phyloP scores from a whole-genome alignment of 371 early-diverging fungal genomes.

The Rhizopus stolonifer region DNA sequence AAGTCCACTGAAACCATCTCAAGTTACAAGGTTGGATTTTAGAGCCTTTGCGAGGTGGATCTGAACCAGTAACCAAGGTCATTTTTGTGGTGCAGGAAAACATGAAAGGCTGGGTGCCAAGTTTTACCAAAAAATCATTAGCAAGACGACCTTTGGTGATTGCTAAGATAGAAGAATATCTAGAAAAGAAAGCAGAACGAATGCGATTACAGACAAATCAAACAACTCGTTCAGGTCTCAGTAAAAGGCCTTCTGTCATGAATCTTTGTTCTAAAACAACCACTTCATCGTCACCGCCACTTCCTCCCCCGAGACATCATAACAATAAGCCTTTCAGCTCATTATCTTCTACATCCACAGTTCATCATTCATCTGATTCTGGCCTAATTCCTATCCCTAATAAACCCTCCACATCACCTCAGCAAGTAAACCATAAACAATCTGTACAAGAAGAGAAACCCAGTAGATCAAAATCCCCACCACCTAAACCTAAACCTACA shows the following conservation, averaged over 20 bases:
- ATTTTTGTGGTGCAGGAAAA: constrained; percentile 56
- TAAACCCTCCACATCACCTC: too few relatives aligned
- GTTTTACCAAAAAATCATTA: constrained; percentile 64
- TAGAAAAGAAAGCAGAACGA: constrained; percentile 61
- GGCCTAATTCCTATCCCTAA: too few relatives aligned
- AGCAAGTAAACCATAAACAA: too few relatives aligned
- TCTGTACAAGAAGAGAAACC: too few relatives aligned
- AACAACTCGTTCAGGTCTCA: constrained; percentile 12
- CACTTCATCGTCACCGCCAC: background rate
- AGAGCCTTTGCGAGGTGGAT: constrained; percentile 51
- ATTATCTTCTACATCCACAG: too few relatives aligned
- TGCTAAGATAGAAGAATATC: constrained; percentile 61
- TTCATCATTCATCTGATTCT: too few relatives aligned
- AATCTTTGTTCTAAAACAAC: background rate
- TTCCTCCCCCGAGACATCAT: background rate
- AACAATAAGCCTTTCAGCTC: too few relatives aligned
- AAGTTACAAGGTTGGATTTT: constrained; percentile 68
- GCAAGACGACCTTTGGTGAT: constrained; percentile 66
- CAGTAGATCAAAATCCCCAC: too few relatives aligned
- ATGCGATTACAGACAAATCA: constrained; percentile 31
- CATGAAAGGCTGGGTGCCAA: constrained; percentile 62
- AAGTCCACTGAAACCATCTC: background rate
- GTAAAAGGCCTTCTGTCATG: constrained; percentile 37
- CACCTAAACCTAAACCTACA: too few relatives aligned
- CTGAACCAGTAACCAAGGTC: constrained; percentile 57